Evolutionary conservation across 805 yeast genomes (phyloP), one percentile per base, ranked within the genome.

Genomic region (Saccharomycopsis capsularis): DNA sequence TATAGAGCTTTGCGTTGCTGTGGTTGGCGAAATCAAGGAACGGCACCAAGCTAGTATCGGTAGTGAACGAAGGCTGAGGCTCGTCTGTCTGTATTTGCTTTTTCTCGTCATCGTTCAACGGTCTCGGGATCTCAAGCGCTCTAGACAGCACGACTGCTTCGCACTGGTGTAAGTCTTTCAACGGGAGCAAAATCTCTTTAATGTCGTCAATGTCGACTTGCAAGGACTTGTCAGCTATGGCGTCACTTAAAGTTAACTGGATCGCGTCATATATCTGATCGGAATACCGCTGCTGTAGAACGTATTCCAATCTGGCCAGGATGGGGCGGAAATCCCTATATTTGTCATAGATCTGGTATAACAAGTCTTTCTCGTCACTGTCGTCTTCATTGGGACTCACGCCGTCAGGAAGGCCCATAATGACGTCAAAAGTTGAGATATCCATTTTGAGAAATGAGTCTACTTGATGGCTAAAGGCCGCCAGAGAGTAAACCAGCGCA

Each of bases 11-110:
- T 13, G n/a, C 7, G 15, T 35, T 35, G 6, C 29, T 4, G 23
- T 47, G 50, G 41, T 47, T 47, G n/a, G 50, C 46, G 35, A 47
- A 47, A 27, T 47, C 50, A 11, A 47, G 7, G 3, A 47, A 4
- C 3, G 50, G 50, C 5, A 47, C 50, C 21, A 47, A 16, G n/a
- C 24, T 21, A 4, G 16, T 19, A 21, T 25, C 38, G 3, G 49
- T 37, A n/a, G 21, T 16, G 38, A 19, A 44, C 19, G 13, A 15
- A 19, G 32, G 32, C 13, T 13, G 11, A 7, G 32, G 32, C 19
- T 22, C 27, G 36, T 9, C 4, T 5, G 37, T 16, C 11, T 29
- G 15, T 4, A n/a, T 9, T 5, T 6, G n/a, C 4, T 30, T 27
- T 19, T 5, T n/a, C 9, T 24, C 49, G 23, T n/a, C 6, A 3